A percentile compares a stretch with the other conserved stretches of the same genome.
phyloP scores from a whole-genome alignment of 352 stramenopile species.

The Hyaloperonospora brassicae region DNA sequence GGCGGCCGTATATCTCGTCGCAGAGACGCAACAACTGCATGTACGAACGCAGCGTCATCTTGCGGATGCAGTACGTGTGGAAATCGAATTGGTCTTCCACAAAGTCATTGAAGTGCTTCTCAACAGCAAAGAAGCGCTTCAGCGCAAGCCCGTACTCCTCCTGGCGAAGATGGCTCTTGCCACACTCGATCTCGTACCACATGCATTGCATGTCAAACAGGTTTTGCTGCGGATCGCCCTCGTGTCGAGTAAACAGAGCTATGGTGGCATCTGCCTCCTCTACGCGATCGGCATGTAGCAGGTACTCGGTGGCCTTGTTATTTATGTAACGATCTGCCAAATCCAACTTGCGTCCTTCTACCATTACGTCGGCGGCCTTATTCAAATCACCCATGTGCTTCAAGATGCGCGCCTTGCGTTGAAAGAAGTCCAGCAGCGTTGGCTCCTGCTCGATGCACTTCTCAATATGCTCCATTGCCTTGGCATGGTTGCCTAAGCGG shows the following conservation, averaged over 20 bases:
- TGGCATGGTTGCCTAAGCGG: constrained; percentile 72
- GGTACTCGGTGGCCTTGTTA: constrained; percentile 97
- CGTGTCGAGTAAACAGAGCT: constrained; percentile 94
- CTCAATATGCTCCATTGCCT: constrained; percentile 87
- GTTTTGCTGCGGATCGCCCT: constrained; percentile 94
- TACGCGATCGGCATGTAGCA: constrained; percentile 90
- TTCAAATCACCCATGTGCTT: constrained; percentile 90
- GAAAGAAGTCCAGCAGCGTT: constrained; percentile 90
- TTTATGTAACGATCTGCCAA: constrained; percentile 98
- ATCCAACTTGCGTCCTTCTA: constrained; percentile 90
- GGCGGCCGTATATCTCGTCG: constrained; percentile 86
- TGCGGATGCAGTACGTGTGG: constrained; percentile 97
- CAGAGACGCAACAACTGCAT: constrained; percentile 91
- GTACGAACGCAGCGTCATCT: constrained; percentile 95
- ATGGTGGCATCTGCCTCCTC: constrained; percentile 91
- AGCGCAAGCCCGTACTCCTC: constrained; percentile 79
- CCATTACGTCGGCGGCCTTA: constrained; percentile 87
- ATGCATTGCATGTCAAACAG: constrained; percentile 98
- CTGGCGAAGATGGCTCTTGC: constrained; percentile 49
- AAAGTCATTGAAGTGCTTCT: constrained; percentile 98
- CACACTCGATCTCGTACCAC: constrained; percentile 96
- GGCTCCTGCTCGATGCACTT: constrained; percentile 90
- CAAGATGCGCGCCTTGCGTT: constrained; percentile 90
- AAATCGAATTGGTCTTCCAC: constrained; percentile 99
- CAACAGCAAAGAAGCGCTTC: constrained; percentile 92